Conservation (phyloP, 495 filamentous ascomycete genomes). For the Xylaria scruposa region DNA sequence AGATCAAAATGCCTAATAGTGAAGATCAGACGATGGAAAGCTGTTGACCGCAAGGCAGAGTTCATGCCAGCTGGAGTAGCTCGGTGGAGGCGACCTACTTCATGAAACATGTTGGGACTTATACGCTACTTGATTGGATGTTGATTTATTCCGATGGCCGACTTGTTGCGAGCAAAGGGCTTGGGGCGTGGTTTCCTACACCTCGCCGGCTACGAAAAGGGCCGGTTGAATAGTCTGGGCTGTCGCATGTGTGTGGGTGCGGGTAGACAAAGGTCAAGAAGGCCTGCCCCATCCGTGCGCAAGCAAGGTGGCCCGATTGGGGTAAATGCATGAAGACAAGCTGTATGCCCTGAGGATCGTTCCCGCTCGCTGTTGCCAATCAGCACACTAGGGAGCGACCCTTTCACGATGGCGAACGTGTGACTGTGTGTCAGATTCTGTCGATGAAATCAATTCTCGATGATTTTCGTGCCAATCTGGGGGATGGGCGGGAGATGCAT, state of each 20-base stretch:
- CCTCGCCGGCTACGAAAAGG: constrained; percentile 2
- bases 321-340: constrained; percentile 21
- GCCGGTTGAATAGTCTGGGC: constrained; percentile 23
- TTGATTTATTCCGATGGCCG: not conserved
- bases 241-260: constrained; percentile 24
- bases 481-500: constrained; percentile 13
- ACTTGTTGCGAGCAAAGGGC: not conserved
- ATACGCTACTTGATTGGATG: not conserved
- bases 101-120: not conserved
- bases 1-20: constrained; percentile 23
- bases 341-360: constrained; percentile 3
- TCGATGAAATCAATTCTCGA: constrained; percentile 20
- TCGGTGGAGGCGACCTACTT: not conserved
- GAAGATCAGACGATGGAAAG: constrained; percentile 18
- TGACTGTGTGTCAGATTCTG: constrained; percentile 15
- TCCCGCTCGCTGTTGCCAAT: constrained; percentile 17
- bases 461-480: constrained; percentile 26
- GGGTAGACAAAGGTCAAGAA: constrained; percentile 15
- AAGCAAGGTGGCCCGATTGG: constrained; percentile 22
- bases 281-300: constrained; percentile 23
- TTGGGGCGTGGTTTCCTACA: not conserved
- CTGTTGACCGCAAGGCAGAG: not conserved
- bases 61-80: constrained; percentile 7
- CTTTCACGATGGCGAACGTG: not conserved
- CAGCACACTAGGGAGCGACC: not conserved